These are phyloP conservation scores for Periglandula ipomoeae DNA, from an alignment of 2,329 filamentous ascomycete species.

Conservation along the genomic window DNA sequence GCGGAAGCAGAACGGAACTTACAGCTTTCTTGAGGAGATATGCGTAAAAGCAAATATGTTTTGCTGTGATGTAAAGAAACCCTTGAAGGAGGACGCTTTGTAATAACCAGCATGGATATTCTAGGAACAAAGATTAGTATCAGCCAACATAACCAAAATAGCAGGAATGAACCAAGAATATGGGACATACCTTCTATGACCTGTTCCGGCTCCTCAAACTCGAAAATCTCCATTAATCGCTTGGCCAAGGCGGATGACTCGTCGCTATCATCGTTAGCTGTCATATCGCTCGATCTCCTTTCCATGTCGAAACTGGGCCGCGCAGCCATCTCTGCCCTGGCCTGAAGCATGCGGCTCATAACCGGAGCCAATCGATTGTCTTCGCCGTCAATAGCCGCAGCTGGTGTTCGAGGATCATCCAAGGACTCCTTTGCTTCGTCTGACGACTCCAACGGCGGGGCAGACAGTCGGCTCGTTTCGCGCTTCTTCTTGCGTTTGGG, in stretches of 20 bases:
- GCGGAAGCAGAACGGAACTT: slow-evolving; percentile 22
- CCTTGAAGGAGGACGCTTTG: slow-evolving; percentile 89
- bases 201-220: slow-evolving; percentile 71
- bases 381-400: slow-evolving; percentile 14
- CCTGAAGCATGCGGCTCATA: slow-evolving; percentile 70
- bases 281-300: slow-evolving; percentile 31
- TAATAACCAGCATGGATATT: slow-evolving; percentile 89
- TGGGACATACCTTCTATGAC: slow-evolving; percentile 64
- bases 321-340: slow-evolving; percentile 53
- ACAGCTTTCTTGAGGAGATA: slow-evolving; percentile 91
- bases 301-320: slow-evolving; percentile 50
- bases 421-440: slow-evolving; percentile 19
- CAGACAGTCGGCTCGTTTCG: slow-evolving; percentile 32
- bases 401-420: slow-evolving; percentile 14
- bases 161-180: not conserved
- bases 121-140: slow-evolving; percentile 27
- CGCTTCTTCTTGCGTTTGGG: slow-evolving; percentile 34
- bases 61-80: slow-evolving; percentile 89
- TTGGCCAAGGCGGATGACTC: slow-evolving; percentile 54
- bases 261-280: slow-evolving; percentile 23
- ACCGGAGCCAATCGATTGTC: slow-evolving; percentile 54
- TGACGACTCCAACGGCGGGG: slow-evolving; percentile 24
- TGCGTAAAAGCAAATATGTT: slow-evolving; percentile 94
- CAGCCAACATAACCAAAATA: too few species aligned
- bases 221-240: slow-evolving; percentile 74